Evolutionary conservation across 2,329 filamentous ascomycete species (phyloP), one percentile per base, ranked within the genome.

Genomic region (Didymella pinodella): DNA sequence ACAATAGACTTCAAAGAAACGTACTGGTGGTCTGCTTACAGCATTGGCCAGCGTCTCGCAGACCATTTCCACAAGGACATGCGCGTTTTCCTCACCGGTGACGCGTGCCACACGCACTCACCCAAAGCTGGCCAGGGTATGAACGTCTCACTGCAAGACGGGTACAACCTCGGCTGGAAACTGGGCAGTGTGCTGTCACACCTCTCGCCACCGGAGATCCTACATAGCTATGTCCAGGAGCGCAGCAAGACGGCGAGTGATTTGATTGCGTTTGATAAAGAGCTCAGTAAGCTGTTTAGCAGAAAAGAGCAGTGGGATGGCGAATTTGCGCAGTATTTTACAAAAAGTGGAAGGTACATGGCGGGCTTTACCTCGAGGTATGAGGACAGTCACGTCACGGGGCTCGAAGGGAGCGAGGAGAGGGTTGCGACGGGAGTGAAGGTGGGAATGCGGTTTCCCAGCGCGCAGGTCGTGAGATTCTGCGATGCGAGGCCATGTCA

Each of bases 21-120:
- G 80, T 88, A 75, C 18, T 92, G 89, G 88, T 92, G 91, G 78
- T 89, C 88, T 45, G 86, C 87, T 43, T 92, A 91, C 72, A 84
- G 87, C 65, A 88, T 91, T 57, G 87, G 88, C 11, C 88, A 91
- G 78, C 85, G 90, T 18, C 84, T 92, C 22, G 90, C 90, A 2
- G 86, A 86, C 64, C 83, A 85, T 46, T 93, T 92, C 77, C 84
- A 86, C 64, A 86, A 89, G 67, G 81, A 84, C 46, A 79, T 86
- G 59, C 83, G 86, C 16, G 84, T 89, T n/a, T 91, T 91, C 73
- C 79, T 91, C 38, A 86, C 87, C 12, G 88, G 88, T 16, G 89
- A 91, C 69, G 88, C 88, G 32, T 88, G 87, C 80, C 71, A 85
- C 65, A 91, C 88, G 0, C 89, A 91, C 70, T 89, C 86, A 2